Base-by-base conservation (phyloP, 2,329 filamentous ascomycete genomes). In the Pseudogymnoascus sp. region DNA sequence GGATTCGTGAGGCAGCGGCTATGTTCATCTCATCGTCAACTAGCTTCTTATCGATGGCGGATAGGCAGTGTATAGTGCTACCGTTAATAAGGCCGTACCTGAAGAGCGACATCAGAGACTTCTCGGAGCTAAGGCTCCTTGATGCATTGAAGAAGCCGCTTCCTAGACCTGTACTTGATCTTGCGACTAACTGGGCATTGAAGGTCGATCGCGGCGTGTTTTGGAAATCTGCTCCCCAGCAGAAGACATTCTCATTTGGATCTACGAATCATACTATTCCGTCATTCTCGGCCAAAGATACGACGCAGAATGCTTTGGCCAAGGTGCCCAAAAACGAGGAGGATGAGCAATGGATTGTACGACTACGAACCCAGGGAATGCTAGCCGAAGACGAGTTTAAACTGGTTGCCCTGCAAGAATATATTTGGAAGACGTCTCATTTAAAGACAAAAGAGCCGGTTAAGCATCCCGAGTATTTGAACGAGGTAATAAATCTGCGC, bases 271-370 rank as follows among this genome's bases (percentile, higher is more conserved):
- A 77, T 25, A 74, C 79, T 14, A 69, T 83, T 22, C 80, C 82
- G 9, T 77, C 79, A 2, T 80, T 84, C 64, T 80, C 83, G 52
- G 78, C 82, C 55, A 81, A 79, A 69, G 86, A 88, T 64, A 72
- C 82, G 60, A 80, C 80, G 38, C 73, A 78, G 58, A 83, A 82
- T 68, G 79, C 84, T 8, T 75, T 94, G 28, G 82, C 79, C 66
- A 85, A 84, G 67, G 77, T 89, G 3, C 76, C 83, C 0, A 92
- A 86, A 71, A 96, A 92, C 67, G 92, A 96, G 7, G 93, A 97
- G 73, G 94, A 99, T 71, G 92, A 97, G 65, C 85, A 92, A 67
- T 97, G 94, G 92, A 78, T 99, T n/a, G 80, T 84, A 12, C 89
- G 91, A 66, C 77, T 99, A 58, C 85, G 90, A 60, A 96, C 91